Conservation (phyloP, 73 alveolate species). For the Uronychia setigera region DNA sequence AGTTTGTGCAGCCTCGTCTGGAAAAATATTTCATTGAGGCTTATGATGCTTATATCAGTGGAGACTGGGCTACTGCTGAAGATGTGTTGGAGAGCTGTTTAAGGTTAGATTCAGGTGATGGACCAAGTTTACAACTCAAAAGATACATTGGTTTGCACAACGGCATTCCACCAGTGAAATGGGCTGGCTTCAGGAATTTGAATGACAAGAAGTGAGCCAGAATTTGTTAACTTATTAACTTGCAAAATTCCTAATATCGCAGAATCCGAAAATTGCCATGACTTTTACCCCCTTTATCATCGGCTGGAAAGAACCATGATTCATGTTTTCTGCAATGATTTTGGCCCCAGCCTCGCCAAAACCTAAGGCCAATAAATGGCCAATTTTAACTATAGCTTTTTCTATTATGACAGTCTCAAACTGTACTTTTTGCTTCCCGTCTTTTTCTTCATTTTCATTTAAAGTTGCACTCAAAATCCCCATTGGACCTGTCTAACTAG, state of each 20-base stretch:
- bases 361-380: slow-evolving; percentile 7
- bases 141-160: slow-evolving; percentile 22
- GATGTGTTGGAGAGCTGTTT: slow-evolving; percentile 23
- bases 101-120: slow-evolving; percentile 43
- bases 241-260: slow-evolving; percentile 89
- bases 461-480: background rate
- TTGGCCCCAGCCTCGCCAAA: slow-evolving; percentile 41
- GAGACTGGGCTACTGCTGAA: slow-evolving; percentile 62
- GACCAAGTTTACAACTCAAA: slow-evolving; percentile 36
- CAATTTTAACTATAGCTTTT: slow-evolving; percentile 16
- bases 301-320: slow-evolving; percentile 1
- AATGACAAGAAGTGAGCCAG: no score
- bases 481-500: slow-evolving; percentile 47
- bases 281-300: slow-evolving; percentile 62
- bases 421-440: background rate
- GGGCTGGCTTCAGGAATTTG: slow-evolving; percentile 42
- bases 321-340: slow-evolving; percentile 14
- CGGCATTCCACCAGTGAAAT: slow-evolving; percentile 38
- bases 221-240: no score
- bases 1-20: slow-evolving; percentile 3
- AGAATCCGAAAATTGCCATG: slow-evolving; percentile 91
- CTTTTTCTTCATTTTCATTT: background rate
- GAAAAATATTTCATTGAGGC: slow-evolving; percentile 36
- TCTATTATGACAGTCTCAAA: background rate
- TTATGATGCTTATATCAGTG: slow-evolving; percentile 19